These are phyloP conservation scores for Auxenochlorella pyrenoidosa DNA, from an alignment of 139 green algal genomes.

Conservation along the genomic window DNA sequence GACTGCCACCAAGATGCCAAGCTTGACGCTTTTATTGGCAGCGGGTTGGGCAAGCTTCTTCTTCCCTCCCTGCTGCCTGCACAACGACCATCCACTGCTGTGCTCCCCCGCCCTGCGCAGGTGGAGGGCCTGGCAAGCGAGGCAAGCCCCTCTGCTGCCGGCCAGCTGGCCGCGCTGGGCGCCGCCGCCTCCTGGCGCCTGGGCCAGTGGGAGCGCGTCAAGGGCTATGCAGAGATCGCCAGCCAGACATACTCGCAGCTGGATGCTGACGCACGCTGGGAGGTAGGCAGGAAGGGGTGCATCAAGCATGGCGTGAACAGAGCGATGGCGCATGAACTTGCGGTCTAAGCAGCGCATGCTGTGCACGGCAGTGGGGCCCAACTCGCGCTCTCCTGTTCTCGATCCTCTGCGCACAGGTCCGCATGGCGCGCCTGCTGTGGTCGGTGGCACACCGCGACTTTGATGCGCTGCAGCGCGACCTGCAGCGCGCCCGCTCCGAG, in stretches of 20 bases:
- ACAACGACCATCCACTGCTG: background rate
- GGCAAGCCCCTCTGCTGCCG: background rate
- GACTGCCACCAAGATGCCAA: no score
- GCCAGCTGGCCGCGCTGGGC: constrained; percentile 71
- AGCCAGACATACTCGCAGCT: constrained; percentile 22
- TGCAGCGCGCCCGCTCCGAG: constrained; percentile 60
- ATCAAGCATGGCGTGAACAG: no score
- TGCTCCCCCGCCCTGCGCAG: background rate
- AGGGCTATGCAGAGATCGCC: constrained; percentile 61
- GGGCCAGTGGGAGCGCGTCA: constrained; percentile 83
- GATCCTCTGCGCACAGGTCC: constrained; percentile 44
- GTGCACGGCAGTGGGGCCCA: no score
- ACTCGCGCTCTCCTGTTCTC: no score
- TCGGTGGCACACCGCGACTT: constrained; percentile 54
- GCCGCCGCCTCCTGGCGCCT: constrained; percentile 90
- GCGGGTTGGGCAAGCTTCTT: no score
- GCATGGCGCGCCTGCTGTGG: constrained; percentile 69
- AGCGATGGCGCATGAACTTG: no score
- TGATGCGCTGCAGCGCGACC: constrained; percentile 43
- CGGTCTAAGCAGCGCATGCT: no score
- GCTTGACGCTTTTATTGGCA: no score
- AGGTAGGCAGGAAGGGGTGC: constrained; percentile 56
- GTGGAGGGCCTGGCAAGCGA: constrained; percentile 64
- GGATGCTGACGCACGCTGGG: constrained; percentile 63
- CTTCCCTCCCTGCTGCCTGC: no score